Conservation (phyloP, 192 early-diverging fungal genomes). For the Rhizophlyctis rosea region DNA sequence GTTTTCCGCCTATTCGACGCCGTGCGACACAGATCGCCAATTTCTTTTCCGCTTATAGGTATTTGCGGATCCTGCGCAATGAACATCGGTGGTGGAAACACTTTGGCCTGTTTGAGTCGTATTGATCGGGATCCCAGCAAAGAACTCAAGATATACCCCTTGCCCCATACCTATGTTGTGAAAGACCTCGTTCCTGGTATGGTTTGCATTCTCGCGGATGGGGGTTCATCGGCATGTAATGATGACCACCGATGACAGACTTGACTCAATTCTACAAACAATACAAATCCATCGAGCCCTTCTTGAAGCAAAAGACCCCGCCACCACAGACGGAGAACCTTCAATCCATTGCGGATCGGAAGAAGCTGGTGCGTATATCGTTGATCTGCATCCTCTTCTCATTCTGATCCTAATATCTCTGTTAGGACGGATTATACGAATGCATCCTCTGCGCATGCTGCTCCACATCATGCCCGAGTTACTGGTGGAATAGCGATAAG, state of each 20-base stretch:
- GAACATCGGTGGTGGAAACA: constrained; percentile 97
- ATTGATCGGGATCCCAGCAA: constrained; percentile 68
- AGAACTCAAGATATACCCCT: constrained; percentile 86
- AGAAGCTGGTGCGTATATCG: too few relatives aligned
- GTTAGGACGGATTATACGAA: constrained; percentile 96
- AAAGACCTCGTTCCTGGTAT: constrained; percentile 90
- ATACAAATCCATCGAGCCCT: constrained; percentile 96
- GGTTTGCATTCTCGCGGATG: neutral
- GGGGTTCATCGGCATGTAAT: too few relatives aligned
- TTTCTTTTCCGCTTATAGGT: too few relatives aligned
- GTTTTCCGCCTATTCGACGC: neutral
- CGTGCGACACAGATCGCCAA: neutral
- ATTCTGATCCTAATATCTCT: constrained; percentile 29
- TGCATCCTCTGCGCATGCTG: constrained; percentile 98
- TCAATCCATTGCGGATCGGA: constrained; percentile 89
- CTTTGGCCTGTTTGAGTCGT: constrained; percentile 86
- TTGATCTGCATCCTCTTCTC: constrained; percentile 16
- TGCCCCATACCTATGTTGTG: constrained; percentile 95
- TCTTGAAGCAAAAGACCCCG: constrained; percentile 82
- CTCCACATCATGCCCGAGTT: constrained; percentile 91
- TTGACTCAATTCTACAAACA: constrained; percentile 97
- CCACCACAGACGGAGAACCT: constrained; percentile 79
- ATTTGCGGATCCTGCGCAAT: constrained; percentile 98
- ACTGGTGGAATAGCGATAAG: constrained; percentile 89
- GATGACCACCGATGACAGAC: constrained; percentile 46